Percentiles rank a stretch among this genome's conserved stretches.
Conservation (phyloP, 805 yeast genomes). For the Spathaspora arborariae region DNA sequence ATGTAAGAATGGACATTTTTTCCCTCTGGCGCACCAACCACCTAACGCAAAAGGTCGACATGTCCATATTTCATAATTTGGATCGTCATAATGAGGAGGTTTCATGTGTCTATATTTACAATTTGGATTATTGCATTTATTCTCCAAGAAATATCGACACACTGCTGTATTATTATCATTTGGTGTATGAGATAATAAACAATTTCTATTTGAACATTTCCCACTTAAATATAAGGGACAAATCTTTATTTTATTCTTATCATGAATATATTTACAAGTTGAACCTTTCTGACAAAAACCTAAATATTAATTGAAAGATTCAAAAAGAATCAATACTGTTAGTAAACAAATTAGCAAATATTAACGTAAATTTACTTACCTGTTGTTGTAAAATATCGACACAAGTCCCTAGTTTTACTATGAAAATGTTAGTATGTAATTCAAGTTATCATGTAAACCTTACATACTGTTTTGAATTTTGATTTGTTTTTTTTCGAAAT, state of each 20-base stretch:
- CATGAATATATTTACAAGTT: conserved; percentile 53
- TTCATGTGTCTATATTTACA: conserved; percentile 49
- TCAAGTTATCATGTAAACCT: background rate
- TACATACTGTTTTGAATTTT: background rate
- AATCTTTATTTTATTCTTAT: conserved; percentile 45
- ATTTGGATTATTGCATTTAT: conserved; percentile 35
- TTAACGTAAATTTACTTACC: conserved; percentile 25
- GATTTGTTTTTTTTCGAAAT: conserved; percentile 13
- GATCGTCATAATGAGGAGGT: conserved; percentile 47
- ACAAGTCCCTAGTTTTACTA: conserved; percentile 14
- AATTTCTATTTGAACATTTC: conserved; percentile 44
- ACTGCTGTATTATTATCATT: conserved; percentile 53
- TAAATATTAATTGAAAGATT: conserved; percentile 20
- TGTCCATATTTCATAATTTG: conserved; percentile 36
- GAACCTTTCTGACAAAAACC: conserved; percentile 53
- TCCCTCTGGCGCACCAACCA: conserved; percentile 67
- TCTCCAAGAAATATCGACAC: conserved; percentile 25
- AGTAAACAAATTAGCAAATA: conserved; percentile 4
- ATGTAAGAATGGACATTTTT: conserved; percentile 54
- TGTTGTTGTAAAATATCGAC: conserved; percentile 35
- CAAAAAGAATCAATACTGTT: conserved; percentile 11
- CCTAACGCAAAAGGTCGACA: conserved; percentile 67
- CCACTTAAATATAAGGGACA: conserved; percentile 50
- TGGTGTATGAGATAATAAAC: conserved; percentile 55
- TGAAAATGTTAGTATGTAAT: conserved; percentile 1